Conservation (phyloP, 2,329 filamentous ascomycete species). For the Beauveria asiatica region DNA sequence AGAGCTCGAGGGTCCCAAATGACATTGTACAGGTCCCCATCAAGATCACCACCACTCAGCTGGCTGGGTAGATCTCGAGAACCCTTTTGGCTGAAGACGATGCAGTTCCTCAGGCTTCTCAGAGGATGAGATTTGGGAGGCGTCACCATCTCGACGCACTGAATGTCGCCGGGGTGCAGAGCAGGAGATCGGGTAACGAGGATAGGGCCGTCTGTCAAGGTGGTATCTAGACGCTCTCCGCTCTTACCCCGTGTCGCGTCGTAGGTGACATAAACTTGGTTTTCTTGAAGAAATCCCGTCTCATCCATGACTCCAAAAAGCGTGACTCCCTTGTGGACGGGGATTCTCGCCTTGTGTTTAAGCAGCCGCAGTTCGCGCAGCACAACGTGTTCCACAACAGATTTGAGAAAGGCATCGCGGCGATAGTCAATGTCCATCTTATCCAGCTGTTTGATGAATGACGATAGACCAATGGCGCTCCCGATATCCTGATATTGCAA, state of each 20-base stretch:
- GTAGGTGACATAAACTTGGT: slow-evolving; percentile 59
- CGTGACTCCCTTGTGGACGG: slow-evolving; percentile 60
- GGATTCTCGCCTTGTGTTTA: slow-evolving; percentile 72
- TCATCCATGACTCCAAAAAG: slow-evolving; percentile 82
- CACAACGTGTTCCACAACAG: slow-evolving; percentile 60
- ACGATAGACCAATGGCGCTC: slow-evolving; percentile 49
- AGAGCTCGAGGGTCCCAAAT: slow-evolving; percentile 58
- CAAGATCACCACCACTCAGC: slow-evolving; percentile 73
- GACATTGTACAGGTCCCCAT: slow-evolving; percentile 74
- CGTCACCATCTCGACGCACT: slow-evolving; percentile 52
- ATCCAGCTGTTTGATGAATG: slow-evolving; percentile 52
- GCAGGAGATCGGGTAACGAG: slow-evolving; percentile 70
- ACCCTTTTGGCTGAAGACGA: slow-evolving; percentile 69
- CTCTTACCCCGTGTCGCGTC: slow-evolving; percentile 26
- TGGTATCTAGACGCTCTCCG: slow-evolving; percentile 19
- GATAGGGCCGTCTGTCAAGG: slow-evolving; percentile 33
- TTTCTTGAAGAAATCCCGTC: slow-evolving; percentile 56
- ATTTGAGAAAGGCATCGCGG: slow-evolving; percentile 58
- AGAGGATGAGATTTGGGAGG: slow-evolving; percentile 55
- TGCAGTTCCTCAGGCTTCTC: slow-evolving; percentile 56
- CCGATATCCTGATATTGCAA: slow-evolving; percentile 55
- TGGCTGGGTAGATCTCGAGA: slow-evolving; percentile 66
- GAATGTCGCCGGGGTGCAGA: slow-evolving; percentile 73
- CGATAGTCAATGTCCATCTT: slow-evolving; percentile 56
- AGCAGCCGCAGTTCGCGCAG: slow-evolving; percentile 63